Conservation (phyloP, 2,329 filamentous ascomycete species). For the Alternaria sp. region DNA sequence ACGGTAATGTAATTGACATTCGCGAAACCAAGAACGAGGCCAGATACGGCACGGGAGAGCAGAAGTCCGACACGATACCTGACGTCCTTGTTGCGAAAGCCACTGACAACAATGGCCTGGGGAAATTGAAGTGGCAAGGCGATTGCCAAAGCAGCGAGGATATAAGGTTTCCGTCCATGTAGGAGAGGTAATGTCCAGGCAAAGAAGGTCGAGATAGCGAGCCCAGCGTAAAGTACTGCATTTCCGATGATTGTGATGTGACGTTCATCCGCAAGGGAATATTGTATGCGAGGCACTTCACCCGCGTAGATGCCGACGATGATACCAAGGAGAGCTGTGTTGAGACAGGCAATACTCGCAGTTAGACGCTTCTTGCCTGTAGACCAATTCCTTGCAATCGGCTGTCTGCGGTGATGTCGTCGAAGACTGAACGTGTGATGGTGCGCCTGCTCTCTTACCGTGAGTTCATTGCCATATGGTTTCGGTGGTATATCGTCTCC, state of each 20-base stretch:
- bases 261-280: slow-evolving; percentile 73
- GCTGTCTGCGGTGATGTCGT: slow-evolving; percentile 64
- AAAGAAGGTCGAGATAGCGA: slow-evolving; percentile 74
- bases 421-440: slow-evolving; percentile 54
- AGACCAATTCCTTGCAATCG: slow-evolving; percentile 77
- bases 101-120: slow-evolving; percentile 72
- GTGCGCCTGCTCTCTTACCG: slow-evolving; percentile 33
- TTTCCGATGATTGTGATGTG: slow-evolving; percentile 77
- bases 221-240: slow-evolving; percentile 73
- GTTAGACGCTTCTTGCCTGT: slow-evolving; percentile 71
- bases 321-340: slow-evolving; percentile 74
- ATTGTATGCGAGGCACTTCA: slow-evolving; percentile 80
- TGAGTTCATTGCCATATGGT: slow-evolving; percentile 32
- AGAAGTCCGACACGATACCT: slow-evolving; percentile 69
- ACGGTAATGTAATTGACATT: slow-evolving; percentile 79
- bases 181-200: slow-evolving; percentile 78
- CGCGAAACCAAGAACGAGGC: slow-evolving; percentile 74
- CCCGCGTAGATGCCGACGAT: slow-evolving; percentile 79
- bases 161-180: slow-evolving; percentile 80
- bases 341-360: slow-evolving; percentile 74
- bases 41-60: slow-evolving; percentile 70
- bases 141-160: slow-evolving; percentile 71
- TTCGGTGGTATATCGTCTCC: slow-evolving; percentile 26
- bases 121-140: slow-evolving; percentile 78
- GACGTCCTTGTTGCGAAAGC: slow-evolving; percentile 58